phyloP scores from a whole-genome alignment of 257 asterid species.

The Rehmannia glutinosa region DNA sequence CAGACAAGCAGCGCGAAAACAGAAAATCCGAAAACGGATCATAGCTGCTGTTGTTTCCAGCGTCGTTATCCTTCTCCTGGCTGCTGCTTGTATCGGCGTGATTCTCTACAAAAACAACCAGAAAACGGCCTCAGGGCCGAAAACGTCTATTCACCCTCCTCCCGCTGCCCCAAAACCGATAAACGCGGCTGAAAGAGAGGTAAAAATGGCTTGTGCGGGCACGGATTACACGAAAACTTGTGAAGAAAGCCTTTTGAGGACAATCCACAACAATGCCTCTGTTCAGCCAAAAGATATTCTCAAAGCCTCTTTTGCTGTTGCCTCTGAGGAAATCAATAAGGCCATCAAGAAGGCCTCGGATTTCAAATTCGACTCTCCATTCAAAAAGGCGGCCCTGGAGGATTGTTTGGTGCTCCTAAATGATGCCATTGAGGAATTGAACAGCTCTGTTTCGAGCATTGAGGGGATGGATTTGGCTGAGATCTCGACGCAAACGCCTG shows the following conservation, averaged over 20 bases:
- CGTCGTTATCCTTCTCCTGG: constrained; percentile 34
- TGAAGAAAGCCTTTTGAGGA: constrained; percentile 41
- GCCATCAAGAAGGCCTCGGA: constrained; percentile 27
- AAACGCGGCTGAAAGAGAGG: constrained; percentile 36
- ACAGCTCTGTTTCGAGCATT: constrained; percentile 37
- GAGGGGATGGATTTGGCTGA: constrained; percentile 20
- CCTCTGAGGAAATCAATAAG: constrained; percentile 39
- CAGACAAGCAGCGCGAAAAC: constrained; percentile 39
- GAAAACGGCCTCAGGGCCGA: neutral
- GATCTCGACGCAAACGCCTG: constrained; percentile 23
- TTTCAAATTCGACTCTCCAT: constrained; percentile 42
- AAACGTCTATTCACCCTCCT: no score
- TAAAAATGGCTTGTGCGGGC: constrained; percentile 40
- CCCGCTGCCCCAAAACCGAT: neutral
- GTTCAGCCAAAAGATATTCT: constrained; percentile 43
- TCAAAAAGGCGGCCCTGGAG: constrained; percentile 46
- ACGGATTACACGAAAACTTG: constrained; percentile 63
- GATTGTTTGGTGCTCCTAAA: constrained; percentile 51
- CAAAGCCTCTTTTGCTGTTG: constrained; percentile 47
- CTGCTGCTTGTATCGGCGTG: constrained; percentile 41
- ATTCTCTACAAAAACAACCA: constrained; percentile 27
- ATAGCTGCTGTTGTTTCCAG: constrained; percentile 32
- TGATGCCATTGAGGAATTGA: constrained; percentile 72
- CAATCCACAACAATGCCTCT: constrained; percentile 30
- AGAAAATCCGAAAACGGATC: constrained; percentile 33